Conservation (phyloP, 139 green algal genomes). For the Chlamydomonas sp. region DNA sequence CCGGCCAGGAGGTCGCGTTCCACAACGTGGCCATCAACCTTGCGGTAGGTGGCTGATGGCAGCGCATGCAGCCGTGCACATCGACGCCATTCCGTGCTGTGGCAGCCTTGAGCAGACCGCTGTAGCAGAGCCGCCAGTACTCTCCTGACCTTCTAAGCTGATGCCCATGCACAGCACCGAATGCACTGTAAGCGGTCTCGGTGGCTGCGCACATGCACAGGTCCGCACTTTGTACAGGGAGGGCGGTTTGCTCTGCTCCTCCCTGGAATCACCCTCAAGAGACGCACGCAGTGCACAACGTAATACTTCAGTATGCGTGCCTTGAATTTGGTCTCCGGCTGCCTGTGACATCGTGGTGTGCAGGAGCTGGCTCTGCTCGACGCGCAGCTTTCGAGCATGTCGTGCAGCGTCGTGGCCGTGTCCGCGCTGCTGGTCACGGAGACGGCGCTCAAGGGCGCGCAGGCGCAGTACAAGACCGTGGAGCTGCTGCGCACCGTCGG, state of each 20-base stretch:
- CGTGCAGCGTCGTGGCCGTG: conserved; percentile 2
- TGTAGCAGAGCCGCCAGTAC: background rate
- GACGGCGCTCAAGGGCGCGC: conserved; percentile 30
- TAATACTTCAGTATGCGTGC: too few species aligned
- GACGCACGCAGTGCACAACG: too few species aligned
- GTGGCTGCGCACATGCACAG: too few species aligned
- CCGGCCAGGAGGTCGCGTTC: conserved; percentile 1
- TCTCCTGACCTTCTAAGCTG: background rate
- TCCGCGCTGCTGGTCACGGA: conserved; percentile 20
- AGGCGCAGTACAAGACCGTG: background rate
- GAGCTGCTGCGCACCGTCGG: background rate
- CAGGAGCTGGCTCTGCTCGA: conserved; percentile 22
- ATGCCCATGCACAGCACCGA: too few species aligned
- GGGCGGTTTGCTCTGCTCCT: too few species aligned
- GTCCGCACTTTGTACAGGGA: too few species aligned
- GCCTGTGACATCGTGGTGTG: background rate
- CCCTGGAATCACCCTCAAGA: too few species aligned
- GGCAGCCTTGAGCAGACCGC: background rate
- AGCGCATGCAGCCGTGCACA: too few species aligned
- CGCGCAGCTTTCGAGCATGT: background rate
- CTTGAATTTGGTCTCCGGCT: too few species aligned
- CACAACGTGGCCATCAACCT: background rate
- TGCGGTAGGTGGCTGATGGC: background rate
- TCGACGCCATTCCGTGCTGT: too few species aligned
- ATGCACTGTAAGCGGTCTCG: too few species aligned